Evolutionary conservation across 148 eudicot species (phyloP), one percentile per base, ranked within the genome.

Genomic region (Camellia granthamiana): DNA sequence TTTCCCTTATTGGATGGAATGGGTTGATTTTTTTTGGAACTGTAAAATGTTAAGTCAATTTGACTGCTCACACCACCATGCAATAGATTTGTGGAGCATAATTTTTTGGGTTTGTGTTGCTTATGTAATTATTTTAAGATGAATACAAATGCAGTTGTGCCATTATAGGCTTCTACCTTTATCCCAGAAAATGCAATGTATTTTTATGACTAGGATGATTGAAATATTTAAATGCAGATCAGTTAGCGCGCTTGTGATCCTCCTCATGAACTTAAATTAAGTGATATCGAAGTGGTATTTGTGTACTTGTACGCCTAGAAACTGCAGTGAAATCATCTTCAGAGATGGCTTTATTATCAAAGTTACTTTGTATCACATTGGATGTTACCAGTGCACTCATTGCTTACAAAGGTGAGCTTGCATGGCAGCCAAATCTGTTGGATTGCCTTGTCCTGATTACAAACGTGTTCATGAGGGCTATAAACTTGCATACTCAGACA

Each of bases 341-440:
- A 58, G 51, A 68, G 11, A 92, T 93, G 99, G 75, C 91, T 18
- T 66, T 92, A 19, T 42, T 94, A 81, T 83, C 92, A 73, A 96
- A 88, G 81, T 81, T 95, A 71, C 92, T 93, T 6, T 92, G 89
- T 80, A 80, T 96, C 88, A 96, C 99, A 16, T 75, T 96, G 82
- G 99, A 96, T 86, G 99, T 92, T 47, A 96, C 99, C 49, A 98
- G 99, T 41, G 93, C 99, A 9, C 92, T 96, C 13, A 84, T 94
- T 67, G 99, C 97, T 61, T 96, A 94, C 89, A 94, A 93, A 85
- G 99, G 99, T 63, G 92, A 96, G 69, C 95, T 96, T 64, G 99
- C 82, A 94, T 94, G 97, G 98, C 99, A 61, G 99, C 99, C 76
- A 96, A 94, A 85, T 87, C 99, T 76, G 90, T 84, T 18, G 98